Percentiles rank a stretch among this genome's conserved stretches.
Conservation (phyloP, 805 yeast species). For the Pichia phayaonensis region DNA sequence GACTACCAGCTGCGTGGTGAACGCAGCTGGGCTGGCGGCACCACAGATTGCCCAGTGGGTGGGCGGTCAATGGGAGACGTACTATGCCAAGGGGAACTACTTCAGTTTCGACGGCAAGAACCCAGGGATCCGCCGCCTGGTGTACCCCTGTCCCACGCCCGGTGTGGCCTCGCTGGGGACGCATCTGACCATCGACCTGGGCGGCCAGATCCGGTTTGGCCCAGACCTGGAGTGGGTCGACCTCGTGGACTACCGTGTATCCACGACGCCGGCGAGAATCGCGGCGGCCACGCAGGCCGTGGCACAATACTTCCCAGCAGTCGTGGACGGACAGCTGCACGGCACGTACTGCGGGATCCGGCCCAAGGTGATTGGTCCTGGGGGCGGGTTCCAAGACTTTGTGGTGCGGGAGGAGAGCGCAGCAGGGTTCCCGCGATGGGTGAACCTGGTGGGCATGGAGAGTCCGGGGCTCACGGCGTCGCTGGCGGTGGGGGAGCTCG, state of each 20-base stretch:
- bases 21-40: constrained; percentile 76
- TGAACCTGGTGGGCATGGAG: constrained; percentile 77
- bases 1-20: constrained; percentile 52
- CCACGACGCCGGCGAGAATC: not conserved
- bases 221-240: constrained; percentile 84
- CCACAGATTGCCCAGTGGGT: constrained; percentile 63
- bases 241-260: not conserved
- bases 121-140: constrained; percentile 41
- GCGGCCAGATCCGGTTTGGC: constrained; percentile 75
- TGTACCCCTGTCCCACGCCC: constrained; percentile 77
- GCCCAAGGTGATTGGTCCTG: constrained; percentile 58
- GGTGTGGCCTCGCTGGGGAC: constrained; percentile 76
- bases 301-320: constrained; percentile 55
- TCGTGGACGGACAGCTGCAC: constrained; percentile 37
- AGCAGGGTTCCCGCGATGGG: constrained; percentile 39
- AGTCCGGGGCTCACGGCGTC: constrained; percentile 85
- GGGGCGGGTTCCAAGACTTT: constrained; percentile 59
- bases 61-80: constrained; percentile 41
- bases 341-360: constrained; percentile 79
- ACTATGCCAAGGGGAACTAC: constrained; percentile 82
- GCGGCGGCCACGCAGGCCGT: constrained; percentile 36
- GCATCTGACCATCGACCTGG: constrained; percentile 77
- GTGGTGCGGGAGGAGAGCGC: constrained; percentile 32
- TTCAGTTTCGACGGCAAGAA: constrained; percentile 39
- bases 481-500: constrained; percentile 77